Percentiles rank a stretch among this genome's conserved stretches.
These are phyloP conservation scores for Rusavskia elegans DNA, from an alignment of 495 filamentous ascomycete species.

Conservation along the genomic window DNA sequence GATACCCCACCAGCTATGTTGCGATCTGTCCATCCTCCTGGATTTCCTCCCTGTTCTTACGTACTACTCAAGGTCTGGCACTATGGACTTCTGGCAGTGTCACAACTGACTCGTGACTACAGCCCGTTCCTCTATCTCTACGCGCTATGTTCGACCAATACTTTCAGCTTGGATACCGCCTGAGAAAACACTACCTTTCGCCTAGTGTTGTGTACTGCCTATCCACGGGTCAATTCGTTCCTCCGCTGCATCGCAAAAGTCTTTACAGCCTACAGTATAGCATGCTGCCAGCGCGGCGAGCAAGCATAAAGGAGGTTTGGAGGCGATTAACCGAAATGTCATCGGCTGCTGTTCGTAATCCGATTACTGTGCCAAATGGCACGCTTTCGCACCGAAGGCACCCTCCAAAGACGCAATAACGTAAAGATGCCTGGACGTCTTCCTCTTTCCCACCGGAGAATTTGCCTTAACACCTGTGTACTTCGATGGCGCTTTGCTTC, in stretches of 20 bases:
- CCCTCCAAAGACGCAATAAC: background rate
- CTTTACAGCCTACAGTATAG: slow-evolving; percentile 96
- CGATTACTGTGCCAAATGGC: slow-evolving; percentile 8
- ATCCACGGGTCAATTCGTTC: slow-evolving; percentile 74
- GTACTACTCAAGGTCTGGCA: slow-evolving; percentile 58
- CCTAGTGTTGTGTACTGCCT: slow-evolving; percentile 77
- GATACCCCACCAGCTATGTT: slow-evolving; percentile 42
- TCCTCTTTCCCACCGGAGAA: too few species aligned
- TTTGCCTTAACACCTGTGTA: background rate
- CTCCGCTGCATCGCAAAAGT: slow-evolving; percentile 83
- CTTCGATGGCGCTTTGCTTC: background rate
- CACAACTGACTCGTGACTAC: slow-evolving; percentile 8
- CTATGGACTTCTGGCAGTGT: background rate
- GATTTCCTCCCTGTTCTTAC: slow-evolving; percentile 44
- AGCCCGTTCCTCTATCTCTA: slow-evolving; percentile 84
- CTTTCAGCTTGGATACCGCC: slow-evolving; percentile 80
- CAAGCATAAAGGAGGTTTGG: slow-evolving; percentile 78
- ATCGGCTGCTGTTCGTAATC: background rate
- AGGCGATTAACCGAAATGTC: slow-evolving; percentile 43
- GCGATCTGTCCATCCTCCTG: slow-evolving; percentile 5
- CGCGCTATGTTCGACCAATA: slow-evolving; percentile 92
- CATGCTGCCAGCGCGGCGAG: slow-evolving; percentile 78
- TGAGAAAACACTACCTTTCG: slow-evolving; percentile 88
- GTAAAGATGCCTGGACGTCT: background rate
- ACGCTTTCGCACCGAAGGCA: slow-evolving; percentile 1